A percentile compares a stretch with the other conserved stretches of the same genome.
These are phyloP conservation scores for Globisporangium camurandrum DNA, from an alignment of 352 stramenopile species.

Conservation along the genomic window DNA sequence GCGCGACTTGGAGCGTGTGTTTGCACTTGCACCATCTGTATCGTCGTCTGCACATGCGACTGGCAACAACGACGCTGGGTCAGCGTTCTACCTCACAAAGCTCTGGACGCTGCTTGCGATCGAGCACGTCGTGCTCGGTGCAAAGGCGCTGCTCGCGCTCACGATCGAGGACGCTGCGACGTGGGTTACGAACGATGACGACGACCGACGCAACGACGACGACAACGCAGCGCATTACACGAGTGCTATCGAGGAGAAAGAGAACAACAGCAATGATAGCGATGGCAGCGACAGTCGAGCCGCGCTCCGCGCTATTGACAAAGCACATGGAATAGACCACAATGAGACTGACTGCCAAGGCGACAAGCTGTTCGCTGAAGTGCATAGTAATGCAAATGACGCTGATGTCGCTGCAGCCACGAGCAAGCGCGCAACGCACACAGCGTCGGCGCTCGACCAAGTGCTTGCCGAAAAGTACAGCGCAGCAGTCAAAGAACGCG, in stretches of 20 bases:
- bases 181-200: slow-evolving; percentile 70
- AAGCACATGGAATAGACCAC: too few relatives aligned
- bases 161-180: slow-evolving; percentile 58
- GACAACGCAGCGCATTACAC: slow-evolving; percentile 10
- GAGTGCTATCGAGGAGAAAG: background rate
- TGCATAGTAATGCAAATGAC: background rate
- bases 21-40: slow-evolving; percentile 11
- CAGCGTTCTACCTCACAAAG: slow-evolving; percentile 35
- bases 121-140: slow-evolving; percentile 54
- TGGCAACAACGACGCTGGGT: slow-evolving; percentile 1
- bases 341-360: too few relatives aligned
- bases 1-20: slow-evolving; percentile 53
- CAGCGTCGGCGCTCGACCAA: slow-evolving; percentile 22
- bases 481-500: slow-evolving; percentile 27
- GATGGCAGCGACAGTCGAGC: too few relatives aligned
- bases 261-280: background rate
- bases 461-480: slow-evolving; percentile 37
- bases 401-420: background rate
- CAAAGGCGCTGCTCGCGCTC: slow-evolving; percentile 59
- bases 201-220: slow-evolving; percentile 45
- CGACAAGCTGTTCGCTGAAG: too few relatives aligned
- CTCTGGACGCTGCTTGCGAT: slow-evolving; percentile 55
- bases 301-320: too few relatives aligned
- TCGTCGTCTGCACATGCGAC: slow-evolving; percentile 10
- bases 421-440: background rate